Evolutionary conservation across 257 asterid species (phyloP).

Genomic region (Echites panduratus): DNA sequence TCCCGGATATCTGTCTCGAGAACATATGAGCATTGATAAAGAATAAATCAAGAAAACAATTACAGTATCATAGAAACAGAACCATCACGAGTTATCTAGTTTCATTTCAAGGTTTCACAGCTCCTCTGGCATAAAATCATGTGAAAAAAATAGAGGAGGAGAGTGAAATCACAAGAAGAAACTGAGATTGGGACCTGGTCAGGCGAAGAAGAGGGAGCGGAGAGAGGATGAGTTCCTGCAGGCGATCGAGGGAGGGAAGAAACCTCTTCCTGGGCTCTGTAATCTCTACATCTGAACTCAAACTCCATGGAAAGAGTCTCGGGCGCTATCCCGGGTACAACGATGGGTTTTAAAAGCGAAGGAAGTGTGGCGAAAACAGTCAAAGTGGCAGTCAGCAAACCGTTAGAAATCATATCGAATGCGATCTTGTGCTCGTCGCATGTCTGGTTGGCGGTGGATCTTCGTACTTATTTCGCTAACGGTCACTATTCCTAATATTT

Average conservation of each 20-base stretch:
- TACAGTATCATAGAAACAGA: not conserved
- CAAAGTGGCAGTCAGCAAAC: no score
- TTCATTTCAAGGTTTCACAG: not conserved
- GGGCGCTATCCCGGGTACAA: not conserved
- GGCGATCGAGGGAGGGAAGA: constrained; percentile 40
- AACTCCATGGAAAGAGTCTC: constrained; percentile 38
- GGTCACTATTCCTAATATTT: no score
- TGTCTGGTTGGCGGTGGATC: no score
- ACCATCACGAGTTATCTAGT: not conserved
- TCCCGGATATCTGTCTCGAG: not conserved
- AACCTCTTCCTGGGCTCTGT: constrained; percentile 39
- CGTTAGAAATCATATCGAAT: no score
- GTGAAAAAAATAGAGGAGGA: not conserved
- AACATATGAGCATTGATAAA: not conserved
- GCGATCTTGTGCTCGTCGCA: no score
- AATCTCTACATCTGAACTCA: constrained; percentile 55
- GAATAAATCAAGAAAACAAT: not conserved
- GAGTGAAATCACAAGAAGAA: not conserved
- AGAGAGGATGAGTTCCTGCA: constrained; percentile 58
- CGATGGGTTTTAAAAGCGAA: not conserved
- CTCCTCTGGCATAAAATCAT: not conserved
- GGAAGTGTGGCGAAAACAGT: no score
- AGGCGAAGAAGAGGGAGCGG: constrained; percentile 23
- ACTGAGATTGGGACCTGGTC: constrained; percentile 31
- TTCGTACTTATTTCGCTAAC: no score